These are phyloP conservation scores for Mesotaenium endlicherianum DNA, from an alignment of 139 green algal species.

Conservation along the genomic window DNA sequence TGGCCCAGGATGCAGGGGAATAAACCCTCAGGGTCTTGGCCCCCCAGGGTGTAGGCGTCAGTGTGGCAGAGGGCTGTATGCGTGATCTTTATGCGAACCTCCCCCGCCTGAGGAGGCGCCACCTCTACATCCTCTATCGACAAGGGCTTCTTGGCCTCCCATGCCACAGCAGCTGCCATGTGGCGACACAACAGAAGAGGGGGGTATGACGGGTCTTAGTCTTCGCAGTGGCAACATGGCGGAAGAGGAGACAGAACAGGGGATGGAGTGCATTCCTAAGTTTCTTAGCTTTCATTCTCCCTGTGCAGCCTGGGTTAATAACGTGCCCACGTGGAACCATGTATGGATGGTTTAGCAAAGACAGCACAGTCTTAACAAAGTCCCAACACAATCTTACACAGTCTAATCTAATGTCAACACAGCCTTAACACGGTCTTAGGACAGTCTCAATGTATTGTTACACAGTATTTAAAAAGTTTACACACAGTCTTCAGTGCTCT, in stretches of 20 bases:
- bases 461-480: no score
- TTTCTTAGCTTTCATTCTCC: neutral
- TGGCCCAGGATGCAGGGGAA: constrained; percentile 97
- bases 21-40: constrained; percentile 72
- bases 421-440: no score
- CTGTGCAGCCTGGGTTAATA: neutral
- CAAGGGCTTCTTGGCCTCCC: constrained; percentile 74
- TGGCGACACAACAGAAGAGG: neutral
- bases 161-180: constrained; percentile 86
- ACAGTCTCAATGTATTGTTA: no score
- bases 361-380: neutral
- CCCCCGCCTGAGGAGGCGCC: constrained; percentile 74
- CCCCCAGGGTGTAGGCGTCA: constrained; percentile 87
- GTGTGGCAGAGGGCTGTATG: constrained; percentile 93
- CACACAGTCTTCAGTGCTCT: no score
- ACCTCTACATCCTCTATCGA: constrained; percentile 80
- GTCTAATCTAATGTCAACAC: no score
- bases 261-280: neutral
- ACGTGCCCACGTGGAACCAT: neutral
- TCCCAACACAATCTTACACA: no score
- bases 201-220: neutral
- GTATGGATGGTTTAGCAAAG: neutral
- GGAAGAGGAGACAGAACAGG: neutral
- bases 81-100: constrained; percentile 84
- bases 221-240: neutral